Evolutionary conservation across 768 basidiomycete genomes (phyloP), one percentile per base, ranked within the genome.

Genomic region (Leucocoprinus leucothites): DNA sequence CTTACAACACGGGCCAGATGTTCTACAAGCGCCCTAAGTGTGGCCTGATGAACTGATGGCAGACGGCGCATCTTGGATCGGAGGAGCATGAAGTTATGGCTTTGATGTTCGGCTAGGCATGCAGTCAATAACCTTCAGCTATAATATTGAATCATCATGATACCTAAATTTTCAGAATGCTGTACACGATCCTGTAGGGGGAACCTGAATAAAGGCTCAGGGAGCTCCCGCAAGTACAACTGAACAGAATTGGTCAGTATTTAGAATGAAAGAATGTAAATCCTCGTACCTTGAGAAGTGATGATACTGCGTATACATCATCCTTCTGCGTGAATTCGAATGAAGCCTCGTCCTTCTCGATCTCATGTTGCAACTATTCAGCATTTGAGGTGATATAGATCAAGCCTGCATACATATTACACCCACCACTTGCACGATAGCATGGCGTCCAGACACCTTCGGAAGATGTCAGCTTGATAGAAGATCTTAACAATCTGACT

Each of bases 181-280:
- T 92, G 88, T 24, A 89, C 74, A 19, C 94, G 83, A 61, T 97
- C 94, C 57, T 85, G 81, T 16, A 92, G 70, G 9, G 89, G 77
- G 63, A 88, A 89, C 64, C 73, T 86, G 73, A 97, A 96, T 18
- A 97, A 76, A 3, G 94, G 91, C 64, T 97, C 94, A 1, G 94
- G 92, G 14, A 97, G 73, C 64, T 91, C 90, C 51, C 94, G 84
- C 21, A 96, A 74, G 72, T 96, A 90, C 34, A 86, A 70, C 87
- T 90, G 49, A 31, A 24, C 16, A 41, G 14, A 16, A 28, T 59
- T 34, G 63, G 19, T 21, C n/a, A 62, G 45, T 61, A 49, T 50
- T 31, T 31, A 52, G n/a, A 9, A 28, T 40, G n/a, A 16, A 41
- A 7, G 2, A 28, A 7, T 44, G 36, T 19, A 50, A 42, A 3